These are phyloP conservation scores for Auricularia sp. DNA, from an alignment of 768 basidiomycete genomes.

Conservation along the genomic window DNA sequence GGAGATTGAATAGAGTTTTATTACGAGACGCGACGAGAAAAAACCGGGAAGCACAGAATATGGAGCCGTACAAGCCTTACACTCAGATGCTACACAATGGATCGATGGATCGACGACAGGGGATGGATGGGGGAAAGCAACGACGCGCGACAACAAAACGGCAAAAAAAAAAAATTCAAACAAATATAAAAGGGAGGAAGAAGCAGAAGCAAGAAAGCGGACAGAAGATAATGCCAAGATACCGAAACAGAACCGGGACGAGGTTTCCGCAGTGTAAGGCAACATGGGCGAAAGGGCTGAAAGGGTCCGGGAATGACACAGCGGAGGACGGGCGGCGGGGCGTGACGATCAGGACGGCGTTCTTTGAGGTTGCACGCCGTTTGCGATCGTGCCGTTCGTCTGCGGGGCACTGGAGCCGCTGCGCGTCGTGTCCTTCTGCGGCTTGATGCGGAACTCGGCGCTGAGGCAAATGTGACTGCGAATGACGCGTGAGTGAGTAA, in stretches of 20 bases:
- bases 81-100: conserved; percentile 1
- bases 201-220: not conserved
- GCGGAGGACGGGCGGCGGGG: not conserved
- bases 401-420: not conserved
- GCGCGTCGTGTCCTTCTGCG: conserved; percentile 25
- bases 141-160: not conserved
- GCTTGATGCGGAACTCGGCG: conserved; percentile 71
- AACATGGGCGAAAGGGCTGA: not conserved
- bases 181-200: no score
- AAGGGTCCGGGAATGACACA: not conserved
- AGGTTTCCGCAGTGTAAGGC: not conserved
- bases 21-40: not conserved
- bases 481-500: not conserved
- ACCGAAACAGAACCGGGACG: not conserved
- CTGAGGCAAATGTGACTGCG: conserved; percentile 62
- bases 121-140: not conserved
- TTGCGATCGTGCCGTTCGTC: not conserved
- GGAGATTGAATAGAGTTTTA: conserved; percentile 1
- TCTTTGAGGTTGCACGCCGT: not conserved
- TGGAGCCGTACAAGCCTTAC: conserved; percentile 3
- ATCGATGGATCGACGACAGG: not conserved
- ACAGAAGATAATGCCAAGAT: not conserved
- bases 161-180: not conserved
- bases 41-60: not conserved
- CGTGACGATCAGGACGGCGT: not conserved